Evolutionary conservation across 2,329 filamentous ascomycete species (phyloP), one percentile per base, ranked within the genome.

Genomic region (Trichoderma sp.): DNA sequence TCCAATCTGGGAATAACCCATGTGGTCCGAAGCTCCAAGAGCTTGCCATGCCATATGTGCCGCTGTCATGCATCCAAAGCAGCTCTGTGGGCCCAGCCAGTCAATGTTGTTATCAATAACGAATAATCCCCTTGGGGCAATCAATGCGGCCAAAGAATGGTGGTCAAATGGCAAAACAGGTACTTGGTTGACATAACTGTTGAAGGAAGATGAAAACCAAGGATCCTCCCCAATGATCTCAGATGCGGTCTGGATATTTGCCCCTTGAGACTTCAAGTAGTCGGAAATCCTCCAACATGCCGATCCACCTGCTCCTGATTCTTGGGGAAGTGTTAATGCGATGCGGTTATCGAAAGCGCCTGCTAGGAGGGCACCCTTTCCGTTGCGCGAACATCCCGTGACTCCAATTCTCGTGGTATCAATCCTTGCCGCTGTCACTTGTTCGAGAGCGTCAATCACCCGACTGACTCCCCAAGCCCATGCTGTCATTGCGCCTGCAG

Each of bases 381-480:
- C 52, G 4, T 66, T 66, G 30, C 52, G 52, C 8, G 63, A 66
- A 14, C 63, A 66, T 26, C 52, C 52, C 10, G 63, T 66, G 28
- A 66, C 63, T 10, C 63, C 63, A 37, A 66, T 56, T 28, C 6
- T 66, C 14, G 52, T 66, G n/a, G 63, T 58, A 34, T 66, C 52
- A 21, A 66, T 58, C 7, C 37, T 66, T 18, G 63, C 52, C 3
- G 26, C 26, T 14, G 63, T 43, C 1, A 34, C 21, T n/a, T 46
- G 39, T 21, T 58, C 37, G 24, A 66, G 63, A n/a, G 63, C 63
- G 13, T 66, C 63, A 34, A 66, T 66, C 6, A 66, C 63, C 3
- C 63, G 63, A n/a, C 63, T 66, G 5, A 66, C 63, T n/a, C 63
- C 63, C 63, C 63, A 66, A 14, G 63, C 63, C 63, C 63, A 66